Conservation (phyloP, 805 yeast genomes). For the Clavispora asparagi region DNA sequence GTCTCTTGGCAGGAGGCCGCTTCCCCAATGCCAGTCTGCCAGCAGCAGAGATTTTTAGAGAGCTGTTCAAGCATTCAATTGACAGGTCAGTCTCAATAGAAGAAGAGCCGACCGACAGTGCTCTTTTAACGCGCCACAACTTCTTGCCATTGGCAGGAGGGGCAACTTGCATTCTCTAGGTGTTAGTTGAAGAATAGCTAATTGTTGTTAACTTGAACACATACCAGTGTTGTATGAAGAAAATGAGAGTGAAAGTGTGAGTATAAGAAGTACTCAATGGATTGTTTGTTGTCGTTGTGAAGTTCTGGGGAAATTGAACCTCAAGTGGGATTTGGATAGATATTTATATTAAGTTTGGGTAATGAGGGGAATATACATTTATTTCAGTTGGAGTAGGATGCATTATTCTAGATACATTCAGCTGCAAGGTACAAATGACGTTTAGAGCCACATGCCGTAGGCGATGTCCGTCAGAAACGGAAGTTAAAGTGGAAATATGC, state of each 20-base stretch:
- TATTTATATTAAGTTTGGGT: slow-evolving; percentile 2
- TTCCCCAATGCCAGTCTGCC: slow-evolving; percentile 28
- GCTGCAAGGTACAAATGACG: neutral
- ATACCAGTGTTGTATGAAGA: too few species aligned
- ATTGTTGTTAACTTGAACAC: too few species aligned
- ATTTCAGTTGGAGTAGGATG: neutral
- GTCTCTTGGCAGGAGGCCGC: slow-evolving; percentile 39
- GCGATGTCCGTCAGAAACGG: neutral
- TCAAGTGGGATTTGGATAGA: neutral
- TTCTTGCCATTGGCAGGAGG: slow-evolving; percentile 44
- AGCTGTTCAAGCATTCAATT: slow-evolving; percentile 37
- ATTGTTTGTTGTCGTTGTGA: neutral
- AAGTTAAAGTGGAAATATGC: neutral
- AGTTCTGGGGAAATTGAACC: neutral
- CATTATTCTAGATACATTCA: neutral
- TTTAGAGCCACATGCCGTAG: neutral
- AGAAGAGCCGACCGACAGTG: slow-evolving; percentile 12
- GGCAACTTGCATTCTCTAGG: slow-evolving; percentile 15
- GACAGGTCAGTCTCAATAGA: slow-evolving; percentile 17
- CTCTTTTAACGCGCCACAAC: slow-evolving; percentile 40
- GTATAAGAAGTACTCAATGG: neutral
- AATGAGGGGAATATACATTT: neutral
- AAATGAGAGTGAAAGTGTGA: neutral
- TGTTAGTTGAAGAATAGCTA: neutral
- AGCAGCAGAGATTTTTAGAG: slow-evolving; percentile 38